These are phyloP conservation scores for Mucuna pruriens DNA, from an alignment of 306 rosid genomes.

Conservation along the genomic window DNA sequence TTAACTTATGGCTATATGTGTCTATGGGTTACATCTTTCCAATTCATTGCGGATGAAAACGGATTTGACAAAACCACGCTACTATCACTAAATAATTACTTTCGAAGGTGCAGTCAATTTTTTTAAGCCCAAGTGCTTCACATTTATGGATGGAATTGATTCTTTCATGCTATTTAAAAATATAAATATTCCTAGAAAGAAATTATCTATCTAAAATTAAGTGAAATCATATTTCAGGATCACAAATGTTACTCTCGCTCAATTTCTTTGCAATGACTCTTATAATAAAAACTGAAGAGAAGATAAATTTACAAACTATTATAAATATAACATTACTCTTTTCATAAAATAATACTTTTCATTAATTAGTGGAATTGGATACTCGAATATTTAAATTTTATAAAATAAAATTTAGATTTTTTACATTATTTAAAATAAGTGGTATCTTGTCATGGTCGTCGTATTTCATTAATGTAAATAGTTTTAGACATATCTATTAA, in stretches of 20 bases:
- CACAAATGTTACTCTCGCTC: background rate
- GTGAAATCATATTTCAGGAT: background rate
- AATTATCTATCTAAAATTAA: background rate
- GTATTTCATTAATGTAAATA: too few species aligned
- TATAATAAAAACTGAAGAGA: background rate
- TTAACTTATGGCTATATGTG: background rate
- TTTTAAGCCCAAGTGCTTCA: background rate
- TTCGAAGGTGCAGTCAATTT: background rate
- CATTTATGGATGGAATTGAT: background rate
- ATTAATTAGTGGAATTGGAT: too few species aligned
- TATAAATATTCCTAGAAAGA: too few species aligned
- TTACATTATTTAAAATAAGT: too few species aligned
- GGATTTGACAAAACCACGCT: slow-evolving; percentile 12
- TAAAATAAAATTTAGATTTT: too few species aligned
- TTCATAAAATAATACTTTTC: too few species aligned
- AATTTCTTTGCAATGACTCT: background rate
- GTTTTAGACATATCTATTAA: too few species aligned
- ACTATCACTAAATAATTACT: background rate
- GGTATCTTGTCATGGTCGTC: too few species aligned
- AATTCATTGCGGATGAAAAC: background rate
- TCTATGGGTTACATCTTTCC: background rate
- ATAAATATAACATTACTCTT: too few species aligned
- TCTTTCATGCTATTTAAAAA: background rate
- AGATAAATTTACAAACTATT: too few species aligned
- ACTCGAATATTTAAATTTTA: too few species aligned